These are phyloP conservation scores for Coprinopsis cinerea DNA, from an alignment of 768 basidiomycete species.

Conservation along the genomic window DNA sequence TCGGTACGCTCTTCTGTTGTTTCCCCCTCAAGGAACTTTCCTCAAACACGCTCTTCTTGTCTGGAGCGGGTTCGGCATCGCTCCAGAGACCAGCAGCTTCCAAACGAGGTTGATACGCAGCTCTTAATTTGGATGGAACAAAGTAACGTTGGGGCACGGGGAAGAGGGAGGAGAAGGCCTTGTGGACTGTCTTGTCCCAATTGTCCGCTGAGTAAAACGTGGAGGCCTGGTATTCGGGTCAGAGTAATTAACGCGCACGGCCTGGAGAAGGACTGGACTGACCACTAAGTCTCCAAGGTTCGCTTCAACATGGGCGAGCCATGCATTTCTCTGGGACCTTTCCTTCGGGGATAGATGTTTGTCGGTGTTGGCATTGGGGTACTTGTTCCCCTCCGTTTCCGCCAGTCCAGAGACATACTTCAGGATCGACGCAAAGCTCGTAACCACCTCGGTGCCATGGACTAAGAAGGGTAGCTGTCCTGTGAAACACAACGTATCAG, in stretches of 20 bases:
- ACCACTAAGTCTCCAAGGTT: constrained; percentile 70
- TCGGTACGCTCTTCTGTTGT: constrained; percentile 25
- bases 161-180: constrained; percentile 49
- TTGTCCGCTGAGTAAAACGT: constrained; percentile 61
- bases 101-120: constrained; percentile 49
- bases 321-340: constrained; percentile 51
- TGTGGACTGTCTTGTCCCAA: constrained; percentile 52
- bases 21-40: constrained; percentile 24
- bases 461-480: constrained; percentile 70
- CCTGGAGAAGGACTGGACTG: constrained; percentile 25
- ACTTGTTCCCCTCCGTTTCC: constrained; percentile 23
- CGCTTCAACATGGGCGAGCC: constrained; percentile 60
- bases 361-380: constrained; percentile 41
- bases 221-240: too few relatives aligned
- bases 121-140: constrained; percentile 58
- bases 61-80: constrained; percentile 21
- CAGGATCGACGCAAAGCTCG: constrained; percentile 55
- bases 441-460: constrained; percentile 45
- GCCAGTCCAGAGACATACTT: constrained; percentile 56
- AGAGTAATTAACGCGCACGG: too few relatives aligned
- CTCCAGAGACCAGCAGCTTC: constrained; percentile 63
- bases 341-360: constrained; percentile 38
- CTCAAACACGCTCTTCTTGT: constrained; percentile 38
- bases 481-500: constrained; percentile 22
- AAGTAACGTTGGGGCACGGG: constrained; percentile 71